Evolutionary conservation across 306 rosid species (phyloP).

Genomic region (Dryas octopetala): DNA sequence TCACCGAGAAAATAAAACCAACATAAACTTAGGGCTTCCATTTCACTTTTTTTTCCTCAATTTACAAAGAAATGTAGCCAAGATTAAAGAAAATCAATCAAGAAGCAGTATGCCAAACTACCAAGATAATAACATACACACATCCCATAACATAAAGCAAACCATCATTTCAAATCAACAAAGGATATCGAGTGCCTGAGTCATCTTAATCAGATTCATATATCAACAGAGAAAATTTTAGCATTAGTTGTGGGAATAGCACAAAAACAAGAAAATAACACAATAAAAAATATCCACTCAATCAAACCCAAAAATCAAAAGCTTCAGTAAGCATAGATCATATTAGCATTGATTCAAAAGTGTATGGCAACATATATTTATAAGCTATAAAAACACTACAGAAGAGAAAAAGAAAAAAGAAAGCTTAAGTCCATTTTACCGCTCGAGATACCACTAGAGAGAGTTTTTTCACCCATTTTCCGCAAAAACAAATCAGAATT

Average conservation of each 20-base stretch:
- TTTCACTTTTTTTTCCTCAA: neutral
- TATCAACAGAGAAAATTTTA: neutral
- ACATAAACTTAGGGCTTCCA: neutral
- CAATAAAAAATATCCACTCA: neutral
- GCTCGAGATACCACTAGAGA: neutral
- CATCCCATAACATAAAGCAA: neutral
- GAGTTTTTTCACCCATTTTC: neutral
- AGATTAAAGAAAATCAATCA: neutral
- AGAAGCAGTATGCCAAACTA: neutral
- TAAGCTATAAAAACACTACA: neutral
- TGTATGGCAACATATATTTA: neutral
- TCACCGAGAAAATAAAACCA: neutral
- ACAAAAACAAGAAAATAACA: neutral
- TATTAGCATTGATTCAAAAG: neutral
- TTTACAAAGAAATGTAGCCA: neutral
- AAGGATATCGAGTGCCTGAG: neutral
- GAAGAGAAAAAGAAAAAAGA: neutral
- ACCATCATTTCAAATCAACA: neutral
- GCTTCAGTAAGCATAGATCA: neutral
- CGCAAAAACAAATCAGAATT: neutral
- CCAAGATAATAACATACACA: neutral
- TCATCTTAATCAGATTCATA: conserved; percentile 1
- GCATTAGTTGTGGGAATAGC: neutral
- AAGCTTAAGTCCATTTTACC: neutral
- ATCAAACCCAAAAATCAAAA: neutral